Evolutionary conservation across 176 grass and related monocot species (phyloP), one percentile per base, ranked within the genome.

Genomic region (Zoysia pacifica): DNA sequence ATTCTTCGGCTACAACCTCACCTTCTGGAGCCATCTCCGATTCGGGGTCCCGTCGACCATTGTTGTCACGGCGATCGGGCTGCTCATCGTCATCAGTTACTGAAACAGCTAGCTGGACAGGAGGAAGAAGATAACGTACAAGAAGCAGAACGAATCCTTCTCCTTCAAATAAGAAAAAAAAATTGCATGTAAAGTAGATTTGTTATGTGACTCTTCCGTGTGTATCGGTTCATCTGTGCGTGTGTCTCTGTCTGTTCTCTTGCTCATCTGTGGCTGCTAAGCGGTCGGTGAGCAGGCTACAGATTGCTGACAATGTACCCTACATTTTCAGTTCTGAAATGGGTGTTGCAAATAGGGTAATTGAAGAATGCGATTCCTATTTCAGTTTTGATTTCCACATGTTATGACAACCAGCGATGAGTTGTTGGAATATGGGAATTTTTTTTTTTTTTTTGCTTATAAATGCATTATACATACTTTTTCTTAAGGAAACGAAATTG

Each of bases 31-130:
- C 66, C 95, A 97, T 47, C 88, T 97, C 20, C 80, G 78, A 12
- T 97, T 97, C 5, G 95, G 95, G 48, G 85, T 94, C n/a, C 90
- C 92, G 4, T 94, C 95, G 4, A 98, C 95, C 36, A 82, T 98
- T 9, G 63, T 94, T 5, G 83, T 94, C 78, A 98, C 95, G 7
- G 86, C 88, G 7, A 88, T 98, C 19, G 92, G 92, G 5, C 87
- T 98, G 75, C 81, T 98, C 45, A 85, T 98, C 35, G 89, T 94
- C 72, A 59, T 40, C 64, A 87, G 80, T 62, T 82, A 89, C 87
- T 89, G 67, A 85, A 69, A 12, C 81, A 67, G 20, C 10, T 54
- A 67, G 39, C 10, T 55, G 38, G 63, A 53, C 10, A 47, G 38
- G 63, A 53, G 16, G 54, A 63, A 47, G 46, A 41, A 52, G 5